Evolutionary conservation across 345 rosid genomes (phyloP).

Genomic region (Diplotaxis tenuifolia): DNA sequence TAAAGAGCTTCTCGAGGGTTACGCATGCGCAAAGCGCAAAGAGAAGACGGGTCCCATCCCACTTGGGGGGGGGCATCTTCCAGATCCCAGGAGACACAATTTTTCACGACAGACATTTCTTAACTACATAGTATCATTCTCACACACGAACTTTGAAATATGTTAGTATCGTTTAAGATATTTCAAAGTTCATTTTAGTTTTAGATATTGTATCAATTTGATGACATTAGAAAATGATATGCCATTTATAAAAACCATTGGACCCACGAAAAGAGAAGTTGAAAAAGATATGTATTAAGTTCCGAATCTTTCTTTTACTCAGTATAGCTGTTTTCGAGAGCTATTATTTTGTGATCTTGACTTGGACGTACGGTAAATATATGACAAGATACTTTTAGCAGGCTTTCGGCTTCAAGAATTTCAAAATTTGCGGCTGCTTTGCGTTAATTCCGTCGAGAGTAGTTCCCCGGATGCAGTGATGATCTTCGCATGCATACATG

Average conservation of each 20-base stretch:
- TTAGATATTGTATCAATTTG: too few relatives aligned
- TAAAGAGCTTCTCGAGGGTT: conserved; percentile 14
- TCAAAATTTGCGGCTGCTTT: conserved; percentile 37
- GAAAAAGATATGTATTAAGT: neutral
- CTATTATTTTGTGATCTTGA: neutral
- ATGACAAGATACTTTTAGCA: conserved; percentile 16
- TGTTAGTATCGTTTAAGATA: neutral
- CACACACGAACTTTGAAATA: neutral
- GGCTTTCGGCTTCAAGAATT: conserved; percentile 32
- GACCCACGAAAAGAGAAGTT: neutral
- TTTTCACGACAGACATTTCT: neutral
- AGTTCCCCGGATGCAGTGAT: conserved; percentile 30
- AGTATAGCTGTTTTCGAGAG: neutral
- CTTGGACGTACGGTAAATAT: conserved; percentile 24
- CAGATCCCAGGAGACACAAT: conserved; percentile 2
- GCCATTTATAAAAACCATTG: neutral
- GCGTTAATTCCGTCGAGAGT: conserved; percentile 29
- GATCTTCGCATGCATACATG: conserved; percentile 39
- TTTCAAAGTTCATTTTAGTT: too few relatives aligned
- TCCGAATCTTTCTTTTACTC: conserved; percentile 4
- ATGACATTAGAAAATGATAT: neutral
- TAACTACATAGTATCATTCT: neutral
- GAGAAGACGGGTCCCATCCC: conserved; percentile 19
- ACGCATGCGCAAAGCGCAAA: conserved; percentile 36
- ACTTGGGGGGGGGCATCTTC: conserved; percentile 25